phyloP scores from a whole-genome alignment of 176 grass and related monocot genomes.

The Aegilops bicornis region DNA sequence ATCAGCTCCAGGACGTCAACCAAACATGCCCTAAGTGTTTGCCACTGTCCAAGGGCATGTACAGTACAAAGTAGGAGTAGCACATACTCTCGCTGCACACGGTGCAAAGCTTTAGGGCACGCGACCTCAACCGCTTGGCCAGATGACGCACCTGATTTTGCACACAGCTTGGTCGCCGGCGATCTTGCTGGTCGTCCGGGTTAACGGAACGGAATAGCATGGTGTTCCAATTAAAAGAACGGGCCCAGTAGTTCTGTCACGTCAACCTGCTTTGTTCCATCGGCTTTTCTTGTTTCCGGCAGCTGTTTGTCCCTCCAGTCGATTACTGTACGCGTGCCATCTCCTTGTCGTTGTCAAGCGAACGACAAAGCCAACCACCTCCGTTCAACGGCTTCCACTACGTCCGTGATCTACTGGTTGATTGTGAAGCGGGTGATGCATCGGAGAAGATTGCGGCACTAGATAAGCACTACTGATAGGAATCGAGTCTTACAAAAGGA shows the following conservation, averaged over 20 bases:
- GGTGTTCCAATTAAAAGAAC: neutral
- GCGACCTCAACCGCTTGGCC: no score
- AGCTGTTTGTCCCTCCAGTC: neutral
- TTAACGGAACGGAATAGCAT: no score
- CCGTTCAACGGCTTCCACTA: neutral
- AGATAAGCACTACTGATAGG: neutral
- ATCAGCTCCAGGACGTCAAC: no score
- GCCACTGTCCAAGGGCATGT: no score
- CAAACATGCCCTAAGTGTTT: no score
- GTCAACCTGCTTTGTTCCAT: neutral
- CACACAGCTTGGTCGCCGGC: no score
- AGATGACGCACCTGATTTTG: no score
- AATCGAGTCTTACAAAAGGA: no score
- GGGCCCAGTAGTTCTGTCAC: neutral
- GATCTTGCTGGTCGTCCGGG: no score
- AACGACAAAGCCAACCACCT: neutral
- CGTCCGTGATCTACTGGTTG: neutral
- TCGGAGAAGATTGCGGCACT: neutral
- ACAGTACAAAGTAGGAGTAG: no score
- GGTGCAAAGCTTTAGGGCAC: no score
- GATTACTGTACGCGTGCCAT: neutral
- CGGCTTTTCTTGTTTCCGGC: neutral
- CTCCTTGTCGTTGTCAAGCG: slow-evolving; percentile 6
- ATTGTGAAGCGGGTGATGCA: neutral
- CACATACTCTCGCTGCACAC: no score